Conservation (phyloP, 2,329 filamentous ascomycete genomes). For the Xylariales sp. region DNA sequence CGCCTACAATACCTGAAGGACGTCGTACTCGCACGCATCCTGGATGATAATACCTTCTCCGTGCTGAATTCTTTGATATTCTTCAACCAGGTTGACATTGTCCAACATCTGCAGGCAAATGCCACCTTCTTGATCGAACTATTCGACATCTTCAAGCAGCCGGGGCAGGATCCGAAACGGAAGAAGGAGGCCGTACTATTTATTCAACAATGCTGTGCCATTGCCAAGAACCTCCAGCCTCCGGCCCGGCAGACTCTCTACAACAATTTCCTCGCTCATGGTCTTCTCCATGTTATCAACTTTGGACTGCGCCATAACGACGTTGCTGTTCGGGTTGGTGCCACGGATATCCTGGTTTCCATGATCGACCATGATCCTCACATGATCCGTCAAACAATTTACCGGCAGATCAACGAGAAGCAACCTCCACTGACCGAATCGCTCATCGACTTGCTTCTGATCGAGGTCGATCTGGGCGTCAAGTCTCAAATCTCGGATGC, state of each 20-base stretch:
- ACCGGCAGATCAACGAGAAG: constrained; percentile 85
- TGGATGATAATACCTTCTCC: constrained; percentile 96
- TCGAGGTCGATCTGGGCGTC: constrained; percentile 89
- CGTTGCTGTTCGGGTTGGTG: constrained; percentile 80
- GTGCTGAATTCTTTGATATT: constrained; percentile 97
- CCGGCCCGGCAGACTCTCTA: constrained; percentile 77
- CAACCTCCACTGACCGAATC: constrained; percentile 84
- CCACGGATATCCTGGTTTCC: constrained; percentile 87
- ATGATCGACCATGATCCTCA: constrained; percentile 94
- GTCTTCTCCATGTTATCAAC: constrained; percentile 83
- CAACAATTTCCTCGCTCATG: constrained; percentile 83
- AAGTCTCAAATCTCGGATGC: constrained; percentile 95
- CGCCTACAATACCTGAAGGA: constrained; percentile 95
- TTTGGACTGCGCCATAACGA: constrained; percentile 85
- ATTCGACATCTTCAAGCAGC: constrained; percentile 75
- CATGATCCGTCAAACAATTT: constrained; percentile 90
- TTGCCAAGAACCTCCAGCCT: constrained; percentile 90
- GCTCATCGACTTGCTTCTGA: constrained; percentile 82
- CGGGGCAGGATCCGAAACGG: constrained; percentile 60
- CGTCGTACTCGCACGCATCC: constrained; percentile 91
- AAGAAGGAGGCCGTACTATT: constrained; percentile 95
- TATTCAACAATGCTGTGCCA: constrained; percentile 91
- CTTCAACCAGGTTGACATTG: constrained; percentile 98
- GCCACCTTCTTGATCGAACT: constrained; percentile 73
- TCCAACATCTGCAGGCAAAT: constrained; percentile 88